phyloP scores from a whole-genome alignment of 192 early-diverging fungal genomes.

The Diversispora eburnea region DNA sequence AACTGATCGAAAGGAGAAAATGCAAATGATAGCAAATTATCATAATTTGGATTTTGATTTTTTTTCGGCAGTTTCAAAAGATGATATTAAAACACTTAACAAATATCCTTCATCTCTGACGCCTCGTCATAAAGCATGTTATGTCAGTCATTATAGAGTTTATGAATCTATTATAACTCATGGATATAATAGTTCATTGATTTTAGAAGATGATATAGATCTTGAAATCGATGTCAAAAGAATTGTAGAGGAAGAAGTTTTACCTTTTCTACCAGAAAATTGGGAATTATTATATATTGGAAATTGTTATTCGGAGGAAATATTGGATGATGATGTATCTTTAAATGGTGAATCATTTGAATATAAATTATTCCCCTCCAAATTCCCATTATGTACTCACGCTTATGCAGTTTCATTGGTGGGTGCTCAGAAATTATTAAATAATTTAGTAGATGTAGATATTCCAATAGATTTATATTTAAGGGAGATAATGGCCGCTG shows the following conservation, averaged over 20 bases:
- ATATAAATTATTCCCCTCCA: not conserved
- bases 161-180: not conserved
- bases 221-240: not conserved
- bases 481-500: not conserved
- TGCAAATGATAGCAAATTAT: not conserved
- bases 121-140: not conserved
- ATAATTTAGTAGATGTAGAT: not conserved
- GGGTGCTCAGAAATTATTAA: not conserved
- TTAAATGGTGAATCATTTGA: not conserved
- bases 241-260: not conserved
- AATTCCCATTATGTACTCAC: not conserved
- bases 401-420: conserved; percentile 2
- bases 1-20: not conserved
- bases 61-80: not conserved
- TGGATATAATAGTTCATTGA: not conserved
- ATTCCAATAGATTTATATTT: not conserved
- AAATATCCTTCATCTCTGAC: not conserved
- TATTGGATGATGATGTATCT: not conserved
- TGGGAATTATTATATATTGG: conserved; percentile 9
- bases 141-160: conserved; percentile 4
- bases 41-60: not conserved
- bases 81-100: not conserved
- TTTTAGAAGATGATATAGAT: conserved; percentile 15
- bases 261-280: not conserved
- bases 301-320: not conserved